Conservation (phyloP, 345 rosid genomes). For the Eucalyptus erythrocorys region DNA sequence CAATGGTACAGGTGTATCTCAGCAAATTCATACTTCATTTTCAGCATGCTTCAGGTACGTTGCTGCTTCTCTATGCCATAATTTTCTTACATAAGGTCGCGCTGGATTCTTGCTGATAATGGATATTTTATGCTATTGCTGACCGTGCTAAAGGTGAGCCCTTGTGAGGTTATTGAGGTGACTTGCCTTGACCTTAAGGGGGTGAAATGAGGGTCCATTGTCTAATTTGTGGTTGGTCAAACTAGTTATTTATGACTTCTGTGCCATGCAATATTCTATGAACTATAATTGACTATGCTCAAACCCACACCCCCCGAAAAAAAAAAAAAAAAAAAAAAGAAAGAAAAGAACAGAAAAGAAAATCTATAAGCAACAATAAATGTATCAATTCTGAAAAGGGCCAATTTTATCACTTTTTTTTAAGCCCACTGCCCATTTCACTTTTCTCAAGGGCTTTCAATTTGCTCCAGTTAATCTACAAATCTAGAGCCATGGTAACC, state of each 20-base stretch:
- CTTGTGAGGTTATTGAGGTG: background rate
- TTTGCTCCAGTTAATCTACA: background rate
- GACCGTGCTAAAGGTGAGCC: background rate
- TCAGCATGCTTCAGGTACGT: slow-evolving; percentile 80
- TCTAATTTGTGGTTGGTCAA: background rate
- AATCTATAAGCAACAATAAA: background rate
- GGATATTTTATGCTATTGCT: background rate
- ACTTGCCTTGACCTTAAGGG: background rate
- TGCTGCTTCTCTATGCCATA: background rate
- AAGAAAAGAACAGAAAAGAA: background rate
- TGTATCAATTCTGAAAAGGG: background rate
- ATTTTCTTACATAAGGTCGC: background rate
- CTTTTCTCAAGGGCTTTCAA: background rate
- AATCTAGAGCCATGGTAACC: background rate
- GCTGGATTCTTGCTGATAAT: background rate
- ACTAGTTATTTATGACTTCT: background rate
- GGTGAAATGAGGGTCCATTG: background rate
- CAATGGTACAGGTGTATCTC: slow-evolving; percentile 64
- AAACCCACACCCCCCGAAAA: no score
- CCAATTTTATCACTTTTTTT: background rate
- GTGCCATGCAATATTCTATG: background rate
- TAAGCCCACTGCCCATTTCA: background rate
- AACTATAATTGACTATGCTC: background rate
- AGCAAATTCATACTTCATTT: slow-evolving; percentile 61
- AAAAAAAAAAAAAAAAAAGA: background rate